Base-by-base conservation (phyloP, 768 basidiomycete species). In the Suillus americanus region DNA sequence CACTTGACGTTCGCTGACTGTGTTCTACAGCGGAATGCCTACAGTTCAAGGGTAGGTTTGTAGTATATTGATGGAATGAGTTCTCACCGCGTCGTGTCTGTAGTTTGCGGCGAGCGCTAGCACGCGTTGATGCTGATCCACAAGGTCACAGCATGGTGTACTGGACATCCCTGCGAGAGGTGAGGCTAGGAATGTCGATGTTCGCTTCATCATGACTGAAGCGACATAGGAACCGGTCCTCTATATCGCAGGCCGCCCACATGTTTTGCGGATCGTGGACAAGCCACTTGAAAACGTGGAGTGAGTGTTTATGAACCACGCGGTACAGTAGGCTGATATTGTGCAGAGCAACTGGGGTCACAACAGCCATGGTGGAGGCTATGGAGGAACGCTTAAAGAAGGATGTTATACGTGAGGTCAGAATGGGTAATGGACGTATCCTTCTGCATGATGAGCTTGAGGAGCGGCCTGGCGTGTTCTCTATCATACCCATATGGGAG, bases 161-260 rank as follows among this genome's bases (percentile, higher is more conserved):
- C 65, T 99, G 97, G 97, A 98, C 95, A n/a, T 96, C 93, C 0
- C 75, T 99, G 64, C 85, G 97, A 72, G 95, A 98, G 80, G 93
- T 90, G 60, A 63, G 78, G 66, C 60, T 35, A n/a, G 40, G 13
- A 30, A 65, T 20, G 16, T 6, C 2, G 59, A 16, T 43, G 14
- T 61, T n/a, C 6, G 7, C 41, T 2, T 33, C 51, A 23, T 6
- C 35, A 37, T 35, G 55, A 60, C 59, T 40, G 62, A 60, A 59
- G 33, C 63, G 30, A 9, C 70, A 8, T 63, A 93, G 91, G 96
- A 97, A 79, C 96, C 96, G 30, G 97, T 99, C 4, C 82, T 98
- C 51, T 97, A 95, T 71, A 84, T 97, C 54, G 85, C 89, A 33
- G 93, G 94, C 7, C 82, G 89, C 62, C 93, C 94, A 1, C 95